These are phyloP conservation scores for Cutaneotrichosporon spelunceum DNA, from an alignment of 1,284 basidiomycete species.

Conservation along the genomic window DNA sequence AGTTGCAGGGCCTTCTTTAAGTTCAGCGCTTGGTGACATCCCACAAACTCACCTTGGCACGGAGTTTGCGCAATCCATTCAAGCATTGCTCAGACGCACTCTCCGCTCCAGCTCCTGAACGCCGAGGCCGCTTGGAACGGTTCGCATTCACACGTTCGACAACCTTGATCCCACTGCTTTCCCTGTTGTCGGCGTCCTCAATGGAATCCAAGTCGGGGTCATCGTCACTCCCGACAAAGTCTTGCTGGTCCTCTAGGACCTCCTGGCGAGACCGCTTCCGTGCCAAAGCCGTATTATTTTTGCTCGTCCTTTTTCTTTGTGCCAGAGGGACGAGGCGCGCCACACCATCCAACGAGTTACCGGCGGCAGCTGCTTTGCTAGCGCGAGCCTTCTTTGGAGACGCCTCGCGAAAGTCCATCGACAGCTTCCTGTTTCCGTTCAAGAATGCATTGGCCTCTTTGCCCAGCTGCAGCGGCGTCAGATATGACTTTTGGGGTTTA, in stretches of 20 bases:
- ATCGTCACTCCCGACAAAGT: slow-evolving; percentile 37
- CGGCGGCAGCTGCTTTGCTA: slow-evolving; percentile 1
- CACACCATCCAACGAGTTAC: slow-evolving; percentile 13
- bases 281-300: slow-evolving; percentile 20
- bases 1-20: background rate
- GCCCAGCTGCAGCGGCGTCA: slow-evolving; percentile 34
- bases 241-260: slow-evolving; percentile 31
- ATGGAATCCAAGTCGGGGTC: slow-evolving; percentile 32
- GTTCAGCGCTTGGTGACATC: background rate
- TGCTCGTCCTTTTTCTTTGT: slow-evolving; percentile 13
- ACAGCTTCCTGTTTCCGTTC: slow-evolving; percentile 29
- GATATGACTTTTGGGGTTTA: background rate
- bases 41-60: slow-evolving; percentile 10
- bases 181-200: slow-evolving; percentile 50
- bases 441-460: slow-evolving; percentile 26
- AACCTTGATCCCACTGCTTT: background rate
- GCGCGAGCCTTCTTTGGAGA: slow-evolving; percentile 21
- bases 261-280: slow-evolving; percentile 36
- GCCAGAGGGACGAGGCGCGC: slow-evolving; percentile 27
- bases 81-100: slow-evolving; percentile 12
- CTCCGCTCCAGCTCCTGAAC: background rate
- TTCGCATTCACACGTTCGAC: background rate
- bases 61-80: slow-evolving; percentile 7
- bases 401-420: slow-evolving; percentile 36
- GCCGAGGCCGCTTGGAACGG: background rate